A percentile compares a stretch with the other conserved stretches of the same genome.
phyloP scores from a whole-genome alignment of 179 eudicot species.

The Sideroxylon spinosum region DNA sequence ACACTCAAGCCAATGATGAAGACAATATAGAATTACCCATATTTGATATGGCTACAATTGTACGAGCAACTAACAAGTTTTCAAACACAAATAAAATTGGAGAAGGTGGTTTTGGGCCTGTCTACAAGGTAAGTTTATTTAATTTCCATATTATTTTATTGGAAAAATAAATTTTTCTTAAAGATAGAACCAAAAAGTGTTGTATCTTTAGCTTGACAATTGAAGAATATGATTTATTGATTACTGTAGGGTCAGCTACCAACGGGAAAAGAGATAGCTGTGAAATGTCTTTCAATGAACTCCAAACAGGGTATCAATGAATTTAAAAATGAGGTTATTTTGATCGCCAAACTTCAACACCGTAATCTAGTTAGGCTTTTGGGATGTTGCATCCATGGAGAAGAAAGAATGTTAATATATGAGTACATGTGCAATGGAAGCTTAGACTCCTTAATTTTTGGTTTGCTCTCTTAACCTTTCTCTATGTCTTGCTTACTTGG shows the following conservation, averaged over 20 bases:
- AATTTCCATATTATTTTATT: background rate
- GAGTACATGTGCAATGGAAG: background rate
- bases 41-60: conserved; percentile 2
- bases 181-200: background rate
- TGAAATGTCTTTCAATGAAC: too few relatives aligned
- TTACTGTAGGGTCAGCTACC: background rate
- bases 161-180: background rate
- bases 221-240: background rate
- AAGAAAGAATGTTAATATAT: too few relatives aligned
- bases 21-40: conserved; percentile 1
- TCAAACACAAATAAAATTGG: conserved; percentile 15
- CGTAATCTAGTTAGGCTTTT: too few relatives aligned
- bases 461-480: background rate
- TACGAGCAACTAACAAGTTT: conserved; percentile 15
- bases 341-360: too few relatives aligned
- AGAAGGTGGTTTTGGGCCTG: conserved; percentile 28
- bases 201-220: background rate
- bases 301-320: too few relatives aligned
- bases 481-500: background rate
- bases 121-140: conserved; percentile 20
- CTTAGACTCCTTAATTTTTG: background rate
- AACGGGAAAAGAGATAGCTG: background rate
- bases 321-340: too few relatives aligned
- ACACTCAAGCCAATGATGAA: background rate
- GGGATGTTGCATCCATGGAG: too few relatives aligned